Evolutionary conservation across 139 green algal species (phyloP), one percentile per base, ranked within the genome.

Genomic region (Marvania coccoides): DNA sequence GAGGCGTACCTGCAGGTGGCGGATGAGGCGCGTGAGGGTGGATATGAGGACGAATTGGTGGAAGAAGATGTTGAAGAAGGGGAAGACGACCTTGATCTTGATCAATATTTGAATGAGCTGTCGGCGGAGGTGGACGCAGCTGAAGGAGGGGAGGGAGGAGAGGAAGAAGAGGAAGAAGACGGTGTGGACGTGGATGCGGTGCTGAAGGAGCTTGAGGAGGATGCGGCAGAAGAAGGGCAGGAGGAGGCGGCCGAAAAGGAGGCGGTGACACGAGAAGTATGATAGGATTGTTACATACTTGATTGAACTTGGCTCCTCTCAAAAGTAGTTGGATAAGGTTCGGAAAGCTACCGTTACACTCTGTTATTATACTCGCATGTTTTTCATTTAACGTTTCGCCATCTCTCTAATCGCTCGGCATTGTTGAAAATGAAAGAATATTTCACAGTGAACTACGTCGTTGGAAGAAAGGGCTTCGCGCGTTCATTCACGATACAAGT

Each of bases 61-160:
- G 57, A 69, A 9, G 60, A 54, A 4, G 58, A 28, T 30, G 70
- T 58, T 60, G 54, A 30, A 6, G 67, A 75, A 26, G 68, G 47
- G 3, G 67, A 75, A 14, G 70, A 79, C n/a, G 64, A 77, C 12
- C 61, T 81, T 6, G 81, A 88, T 54, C 53, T 88, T 36, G 82
- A 88, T 9, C 68, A 78, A 23, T 88, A 83, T 62, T 74, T 87
- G 46, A 80, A 76, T 31, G 67, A 81, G 59, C 55, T 88, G 3
- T 64, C 48, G 26, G 65, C 35, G 42, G 69, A 78, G 37, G 56
- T 64, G 19, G 63, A 62, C 33, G 31, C 39, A 24, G 55, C 66
- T 8, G 38, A 45, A 36, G 40, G 57, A 10, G 45, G 36, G 26
- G 31, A 63, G 29, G 58, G 66, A 19, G 24, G 31, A 26, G 59